phyloP scores from a whole-genome alignment of 192 early-diverging fungal species.

The Mortierella alpina region DNA sequence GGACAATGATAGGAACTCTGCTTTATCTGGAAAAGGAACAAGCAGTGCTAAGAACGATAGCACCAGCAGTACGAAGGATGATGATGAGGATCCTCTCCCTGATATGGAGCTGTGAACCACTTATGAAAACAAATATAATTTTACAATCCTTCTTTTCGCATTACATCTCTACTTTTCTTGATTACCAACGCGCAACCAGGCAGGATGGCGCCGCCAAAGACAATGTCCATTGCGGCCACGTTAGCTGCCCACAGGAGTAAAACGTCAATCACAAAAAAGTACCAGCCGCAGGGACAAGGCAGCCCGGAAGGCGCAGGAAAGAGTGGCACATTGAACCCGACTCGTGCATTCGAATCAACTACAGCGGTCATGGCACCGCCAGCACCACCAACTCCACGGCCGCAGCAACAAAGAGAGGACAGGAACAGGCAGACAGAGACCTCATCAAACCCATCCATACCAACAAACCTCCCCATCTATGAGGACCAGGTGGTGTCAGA shows the following conservation, averaged over 20 bases:
- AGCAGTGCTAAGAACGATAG: neutral
- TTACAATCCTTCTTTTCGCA: no score
- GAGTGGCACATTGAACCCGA: neutral
- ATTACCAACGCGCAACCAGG: neutral
- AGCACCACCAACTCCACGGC: slow-evolving; percentile 6
- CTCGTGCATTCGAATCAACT: neutral
- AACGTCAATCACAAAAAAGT: slow-evolving; percentile 11
- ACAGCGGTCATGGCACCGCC: neutral
- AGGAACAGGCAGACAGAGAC: neutral
- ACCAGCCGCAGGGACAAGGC: neutral
- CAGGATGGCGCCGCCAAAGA: slow-evolving; percentile 8
- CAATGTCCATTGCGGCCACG: slow-evolving; percentile 47
- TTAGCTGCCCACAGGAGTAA: slow-evolving; percentile 38
- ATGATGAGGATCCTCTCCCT: slow-evolving; percentile 16
- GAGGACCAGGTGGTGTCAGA: slow-evolving; percentile 34
- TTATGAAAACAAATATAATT: neutral
- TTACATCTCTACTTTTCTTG: neutral
- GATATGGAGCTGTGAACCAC: slow-evolving; percentile 32
- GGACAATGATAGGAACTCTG: slow-evolving; percentile 25
- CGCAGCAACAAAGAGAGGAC: neutral
- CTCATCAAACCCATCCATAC: neutral
- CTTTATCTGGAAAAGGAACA: neutral
- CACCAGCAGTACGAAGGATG: neutral
- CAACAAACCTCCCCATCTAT: slow-evolving; percentile 20
- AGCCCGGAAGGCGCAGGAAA: neutral